Evolutionary conservation across 2,329 filamentous ascomycete genomes (phyloP), one percentile per base, ranked within the genome.

Genomic region (Colletotrichum cereale): DNA sequence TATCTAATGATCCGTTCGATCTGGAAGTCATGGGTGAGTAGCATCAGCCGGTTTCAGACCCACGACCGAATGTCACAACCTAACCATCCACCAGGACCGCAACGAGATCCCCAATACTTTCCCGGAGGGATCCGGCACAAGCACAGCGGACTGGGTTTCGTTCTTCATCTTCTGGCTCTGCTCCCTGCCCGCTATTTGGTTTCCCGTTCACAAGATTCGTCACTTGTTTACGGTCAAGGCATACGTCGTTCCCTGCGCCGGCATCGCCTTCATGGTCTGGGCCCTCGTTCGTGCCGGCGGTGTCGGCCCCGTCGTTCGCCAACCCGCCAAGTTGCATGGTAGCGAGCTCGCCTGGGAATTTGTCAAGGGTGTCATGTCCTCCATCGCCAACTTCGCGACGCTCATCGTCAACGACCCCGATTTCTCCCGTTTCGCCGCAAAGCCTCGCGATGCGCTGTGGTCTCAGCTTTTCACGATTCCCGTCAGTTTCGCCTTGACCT

Each of bases 141-240:
- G 87, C 26, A 97, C 93, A 0, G 88, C 90, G 50, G 89, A 92
- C 75, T 97, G 93, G 76, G 87, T 91, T 55, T 93, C 92, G 16
- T 97, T 97, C 83, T 92, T 97, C 84, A 84, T 97, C 67, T 97
- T 97, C 81, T 97, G 94, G 93, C 79, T 94, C 2, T 84, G 87
- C 73, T 95, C 92, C 2, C 85, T 97, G 1, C 94, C 95, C 0
- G 94, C 94, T 26, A 91, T 97, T 72, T 97, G 93, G 91, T 95
- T 96, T 75, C 94, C 94, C 0, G 94, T 97, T 1, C 93, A 97
- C 81, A 90, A 96, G 82, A 91, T 97, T 77, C 90, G 95, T 56
- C 95, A 97, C 79, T 85, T 97, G 5, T 97, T 97, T 83, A 97
- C 95, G 0, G 92, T 94, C 78, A 98, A 98, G 83, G 91, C 95